Evolutionary conservation across 371 early-diverging fungal species (phyloP), one percentile per base, ranked within the genome.

Genomic region (Entomophthora muscae): DNA sequence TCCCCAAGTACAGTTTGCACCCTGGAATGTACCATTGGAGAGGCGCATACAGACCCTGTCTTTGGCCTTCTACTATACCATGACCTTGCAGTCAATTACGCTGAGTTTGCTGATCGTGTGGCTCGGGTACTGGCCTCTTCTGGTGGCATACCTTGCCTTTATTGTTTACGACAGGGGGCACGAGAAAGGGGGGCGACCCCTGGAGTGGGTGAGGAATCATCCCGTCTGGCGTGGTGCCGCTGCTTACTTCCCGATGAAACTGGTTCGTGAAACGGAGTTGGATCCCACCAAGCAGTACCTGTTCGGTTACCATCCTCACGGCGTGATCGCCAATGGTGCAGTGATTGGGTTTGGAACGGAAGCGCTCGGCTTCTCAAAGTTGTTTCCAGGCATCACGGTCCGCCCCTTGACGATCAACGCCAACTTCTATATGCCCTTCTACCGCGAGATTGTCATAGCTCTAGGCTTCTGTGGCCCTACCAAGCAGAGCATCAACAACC

Each of bases 271-370:
- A 71, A 72, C 65, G 1, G 86, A 88, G n/a, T 68, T 91, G 60
- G 87, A 88, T 66, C 85, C 88, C 1, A 67, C 71, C 10, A 78
- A 80, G 59, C 88, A 83, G 66, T 89, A 89, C 59, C 73, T 89
- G n/a, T 82, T 88, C 69, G 86, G 85, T 12, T 85, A 86, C 62
- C 86, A 86, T 62, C 90, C 90, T 23, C 90, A 89, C 61, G 90
- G 92, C 13, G 84, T 95, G 58, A 83, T 93, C 63, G 79, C 82
- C 7, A 76, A 89, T 66, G 91, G 91, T 1, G 89, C 90, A 0
- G 83, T 83, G 65, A 76, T 83, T 42, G 84, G 85, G 57, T 90
- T 92, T 79, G 89, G 77, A 3, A 90, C 86, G 17, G 83, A 85
- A 66, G 81, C 81, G 0, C 81, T 80, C 31, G 73, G 79, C 1